phyloP scores from a whole-genome alignment of 2,329 filamentous ascomycete genomes.

The Botrytis tulipae region DNA sequence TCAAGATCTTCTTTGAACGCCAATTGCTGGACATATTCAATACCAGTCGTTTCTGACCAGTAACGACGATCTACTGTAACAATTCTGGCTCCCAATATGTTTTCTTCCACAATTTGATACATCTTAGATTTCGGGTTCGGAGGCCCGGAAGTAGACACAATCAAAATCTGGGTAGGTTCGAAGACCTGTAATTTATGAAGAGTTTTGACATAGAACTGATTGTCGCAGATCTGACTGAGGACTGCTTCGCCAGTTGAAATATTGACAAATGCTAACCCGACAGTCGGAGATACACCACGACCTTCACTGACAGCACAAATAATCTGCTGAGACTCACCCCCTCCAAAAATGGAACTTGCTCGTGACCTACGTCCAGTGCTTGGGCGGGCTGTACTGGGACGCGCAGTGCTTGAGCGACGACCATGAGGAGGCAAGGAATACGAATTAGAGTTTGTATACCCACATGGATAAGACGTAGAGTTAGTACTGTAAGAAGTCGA shows the following conservation, averaged over 20 bases:
- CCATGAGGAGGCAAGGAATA: conserved; percentile 23
- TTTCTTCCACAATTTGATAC: conserved; percentile 70
- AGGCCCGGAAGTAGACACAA: conserved; percentile 66
- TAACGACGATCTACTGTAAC: conserved; percentile 70
- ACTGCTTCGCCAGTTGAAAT: conserved; percentile 79
- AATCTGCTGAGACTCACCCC: conserved; percentile 62
- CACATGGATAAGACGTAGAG: conserved; percentile 33
- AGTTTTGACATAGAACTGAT: conserved; percentile 85
- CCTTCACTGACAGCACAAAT: conserved; percentile 89
- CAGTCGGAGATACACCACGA: conserved; percentile 78
- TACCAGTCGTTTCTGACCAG: conserved; percentile 77
- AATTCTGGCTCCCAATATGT: conserved; percentile 60
- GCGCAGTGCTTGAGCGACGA: conserved; percentile 33
- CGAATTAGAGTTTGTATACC: conserved; percentile 36
- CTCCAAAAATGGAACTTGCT: conserved; percentile 40
- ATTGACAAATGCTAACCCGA: conserved; percentile 86
- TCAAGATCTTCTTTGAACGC: conserved; percentile 79
- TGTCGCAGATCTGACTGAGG: conserved; percentile 89
- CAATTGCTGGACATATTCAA: conserved; percentile 76
- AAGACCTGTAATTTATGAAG: conserved; percentile 83
- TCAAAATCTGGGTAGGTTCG: conserved; percentile 74
- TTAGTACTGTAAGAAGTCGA: conserved; percentile 33
- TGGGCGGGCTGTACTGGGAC: conserved; percentile 34
- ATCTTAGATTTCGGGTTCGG: conserved; percentile 71
- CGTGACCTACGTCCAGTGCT: conserved; percentile 36